Evolutionary conservation across 1,284 basidiomycete genomes (phyloP), one percentile per base, ranked within the genome.

Genomic region (Coniophora puteana): DNA sequence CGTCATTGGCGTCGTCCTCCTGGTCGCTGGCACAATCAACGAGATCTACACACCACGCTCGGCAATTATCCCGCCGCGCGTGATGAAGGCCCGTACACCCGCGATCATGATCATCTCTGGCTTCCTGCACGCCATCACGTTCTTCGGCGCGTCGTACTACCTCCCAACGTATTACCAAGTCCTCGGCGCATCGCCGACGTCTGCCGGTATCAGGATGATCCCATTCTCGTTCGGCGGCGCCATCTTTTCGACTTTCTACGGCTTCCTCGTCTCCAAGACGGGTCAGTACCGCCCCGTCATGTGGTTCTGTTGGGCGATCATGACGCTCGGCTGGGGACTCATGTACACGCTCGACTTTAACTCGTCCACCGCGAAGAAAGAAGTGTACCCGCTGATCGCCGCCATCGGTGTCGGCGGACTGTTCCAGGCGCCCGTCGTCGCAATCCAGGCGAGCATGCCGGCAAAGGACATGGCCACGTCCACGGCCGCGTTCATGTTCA

Each of bases 41-140:
- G 76, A 76, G 46, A 40, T 71, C 8, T 57, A 55, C 25, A 80
- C 78, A 0, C 71, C 66, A 43, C 67, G 71, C 10, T 66, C 65
- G 16, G 71, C 79, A 0, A 73, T 83, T 44, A 67, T 82, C 12
- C 71, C 76, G 1, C 65, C 71, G 8, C 59, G 73, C 7, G 40
- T 78, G 13, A 73, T 76, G 55, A 61, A 60, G 46, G 57, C 69
- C 1, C 59, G 73, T 8, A 78, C 74, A 4, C 70, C 73, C 0
- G 58, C 62, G 4, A 48, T 61, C 7, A 48, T 72, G 35, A 47
- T 78, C 7, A 40, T 71, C 23, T 57, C 61, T 32, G 59, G 53
- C 4, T 59, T 71, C 44, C 40, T 69, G 14, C 74, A 76, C 36
- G 54, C 57, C 1, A 38, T 69, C 13, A 46, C 51, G 13, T 74